Percentiles rank a stretch among this genome's conserved stretches.
phyloP scores from a whole-genome alignment of 1,139 yeast genomes.

The Yamadazyma atlantica region DNA sequence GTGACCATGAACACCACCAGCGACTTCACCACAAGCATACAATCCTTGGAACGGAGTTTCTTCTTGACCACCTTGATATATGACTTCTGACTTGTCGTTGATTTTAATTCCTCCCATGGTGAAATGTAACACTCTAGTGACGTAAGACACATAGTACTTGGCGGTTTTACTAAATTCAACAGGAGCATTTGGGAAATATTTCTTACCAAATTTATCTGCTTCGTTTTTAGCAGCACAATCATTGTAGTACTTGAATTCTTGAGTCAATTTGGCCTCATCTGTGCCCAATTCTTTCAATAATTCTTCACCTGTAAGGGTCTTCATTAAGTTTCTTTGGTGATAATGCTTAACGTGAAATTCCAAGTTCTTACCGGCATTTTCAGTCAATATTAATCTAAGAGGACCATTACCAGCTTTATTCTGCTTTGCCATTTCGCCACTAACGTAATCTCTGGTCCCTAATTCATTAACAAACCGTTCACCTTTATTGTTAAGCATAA shows the following conservation, averaged over 20 bases:
- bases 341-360: conserved; percentile 66
- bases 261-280: conserved; percentile 25
- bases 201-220: conserved; percentile 50
- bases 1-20: conserved; percentile 82
- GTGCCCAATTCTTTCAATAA: conserved; percentile 48
- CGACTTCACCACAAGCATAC: conserved; percentile 78
- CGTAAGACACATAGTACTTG: conserved; percentile 49
- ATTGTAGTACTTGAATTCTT: conserved; percentile 45
- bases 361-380: conserved; percentile 42
- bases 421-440: conserved; percentile 56
- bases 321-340: conserved; percentile 63
- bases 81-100: conserved; percentile 56
- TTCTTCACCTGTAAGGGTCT: conserved; percentile 48
- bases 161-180: conserved; percentile 29
- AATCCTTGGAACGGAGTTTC: conserved; percentile 52
- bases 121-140: conserved; percentile 79
- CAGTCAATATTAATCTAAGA: conserved; percentile 48
- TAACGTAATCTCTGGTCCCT: conserved; percentile 67
- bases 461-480: conserved; percentile 72
- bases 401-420: conserved; percentile 48
- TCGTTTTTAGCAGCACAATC: conserved; percentile 44
- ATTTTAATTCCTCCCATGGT: conserved; percentile 86
- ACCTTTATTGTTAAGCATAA: conserved; percentile 61
- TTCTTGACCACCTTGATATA: conserved; percentile 31
- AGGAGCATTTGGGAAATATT: conserved; percentile 52